Percentiles rank a stretch among this genome's conserved stretches.
These are phyloP conservation scores for Fusarium sp. DNA, from an alignment of 2,329 filamentous ascomycete genomes.

Conservation along the genomic window DNA sequence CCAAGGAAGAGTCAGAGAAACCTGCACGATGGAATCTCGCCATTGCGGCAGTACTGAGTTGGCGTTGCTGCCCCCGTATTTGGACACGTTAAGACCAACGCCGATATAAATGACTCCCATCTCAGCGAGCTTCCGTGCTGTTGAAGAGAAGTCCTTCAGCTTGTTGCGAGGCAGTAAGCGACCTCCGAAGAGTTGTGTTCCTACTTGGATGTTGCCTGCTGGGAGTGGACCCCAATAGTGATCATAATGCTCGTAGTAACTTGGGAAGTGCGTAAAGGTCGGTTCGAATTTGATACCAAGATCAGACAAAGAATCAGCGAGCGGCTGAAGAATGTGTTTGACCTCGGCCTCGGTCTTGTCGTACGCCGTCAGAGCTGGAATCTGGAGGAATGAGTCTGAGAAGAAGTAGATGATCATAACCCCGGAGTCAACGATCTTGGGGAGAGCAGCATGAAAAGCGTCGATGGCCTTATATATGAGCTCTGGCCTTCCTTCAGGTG, in stretches of 20 bases:
- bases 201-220: conserved; percentile 48
- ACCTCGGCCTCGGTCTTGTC: conserved; percentile 54
- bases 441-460: conserved; percentile 40
- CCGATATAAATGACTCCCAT: conserved; percentile 45
- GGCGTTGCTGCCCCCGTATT: conserved; percentile 32
- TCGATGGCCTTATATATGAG: conserved; percentile 34
- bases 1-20: conserved; percentile 44
- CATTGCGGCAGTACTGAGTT: conserved; percentile 56
- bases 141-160: conserved; percentile 32
- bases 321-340: conserved; percentile 50
- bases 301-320: conserved; percentile 21
- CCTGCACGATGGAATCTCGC: conserved; percentile 50
- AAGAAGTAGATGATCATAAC: conserved; percentile 56
- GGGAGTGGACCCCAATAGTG: conserved; percentile 56
- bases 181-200: conserved; percentile 49
- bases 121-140: conserved; percentile 27
- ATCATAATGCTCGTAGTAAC: conserved; percentile 55
- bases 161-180: conserved; percentile 55
- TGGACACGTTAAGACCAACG: conserved; percentile 43
- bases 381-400: conserved; percentile 9
- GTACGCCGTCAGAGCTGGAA: conserved; percentile 55
- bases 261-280: conserved; percentile 26
- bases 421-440: conserved; percentile 57
- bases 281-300: conserved; percentile 22
- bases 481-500: conserved; percentile 3